A percentile compares a stretch with the other conserved stretches of the same genome.
Conservation (phyloP, 192 early-diverging fungal species). For the Fimicolochytrium jonesii region DNA sequence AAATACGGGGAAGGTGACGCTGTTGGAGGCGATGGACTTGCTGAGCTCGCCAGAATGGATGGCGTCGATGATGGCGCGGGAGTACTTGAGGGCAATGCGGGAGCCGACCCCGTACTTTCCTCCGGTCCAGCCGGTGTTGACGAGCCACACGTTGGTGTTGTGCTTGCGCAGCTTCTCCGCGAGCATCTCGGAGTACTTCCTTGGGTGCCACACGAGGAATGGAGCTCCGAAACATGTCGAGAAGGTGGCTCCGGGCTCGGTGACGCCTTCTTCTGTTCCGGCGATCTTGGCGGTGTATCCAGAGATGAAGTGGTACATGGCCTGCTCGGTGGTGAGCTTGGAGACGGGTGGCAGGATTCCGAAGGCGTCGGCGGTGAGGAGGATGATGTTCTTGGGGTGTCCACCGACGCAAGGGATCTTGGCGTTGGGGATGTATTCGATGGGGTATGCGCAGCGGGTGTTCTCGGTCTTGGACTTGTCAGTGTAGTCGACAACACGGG, state of each 20-base stretch:
- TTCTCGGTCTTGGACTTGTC: conserved; percentile 82
- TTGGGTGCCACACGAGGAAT: conserved; percentile 86
- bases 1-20: conserved; percentile 71
- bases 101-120: conserved; percentile 77
- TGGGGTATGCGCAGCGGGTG: conserved; percentile 85
- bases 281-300: conserved; percentile 87
- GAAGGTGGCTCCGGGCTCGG: conserved; percentile 80
- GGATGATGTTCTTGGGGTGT: conserved; percentile 87
- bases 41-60: conserved; percentile 83
- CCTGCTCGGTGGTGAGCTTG: conserved; percentile 71
- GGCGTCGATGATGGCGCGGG: conserved; percentile 87
- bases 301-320: conserved; percentile 90
- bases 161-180: conserved; percentile 77
- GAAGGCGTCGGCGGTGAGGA: conserved; percentile 90
- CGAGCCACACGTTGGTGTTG: conserved; percentile 72
- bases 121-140: conserved; percentile 93
- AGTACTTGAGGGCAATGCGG: conserved; percentile 86
- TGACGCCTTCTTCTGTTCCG: conserved; percentile 79
- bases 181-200: conserved; percentile 85
- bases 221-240: conserved; percentile 83
- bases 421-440: conserved; percentile 71
- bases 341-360: conserved; percentile 85
- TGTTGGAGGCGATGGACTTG: conserved; percentile 44
- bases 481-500: conserved; percentile 69
- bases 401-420: conserved; percentile 79